These are phyloP conservation scores for Microsporum audouinii DNA, from an alignment of 2,329 filamentous ascomycete genomes.

Conservation along the genomic window DNA sequence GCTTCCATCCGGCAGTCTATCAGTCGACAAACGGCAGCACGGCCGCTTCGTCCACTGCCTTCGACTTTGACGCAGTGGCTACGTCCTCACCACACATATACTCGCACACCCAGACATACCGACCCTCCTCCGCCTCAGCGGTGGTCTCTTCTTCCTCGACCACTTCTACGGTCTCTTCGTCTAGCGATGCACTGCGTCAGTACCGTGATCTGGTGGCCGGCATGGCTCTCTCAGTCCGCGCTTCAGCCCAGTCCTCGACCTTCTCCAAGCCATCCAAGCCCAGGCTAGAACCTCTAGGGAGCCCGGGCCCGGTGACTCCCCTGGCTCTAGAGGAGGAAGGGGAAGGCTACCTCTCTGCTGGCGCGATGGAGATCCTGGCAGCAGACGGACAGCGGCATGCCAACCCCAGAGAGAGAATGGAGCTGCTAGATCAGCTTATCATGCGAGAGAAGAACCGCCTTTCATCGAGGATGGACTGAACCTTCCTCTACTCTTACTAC, in stretches of 20 bases:
- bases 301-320: constrained; percentile 38
- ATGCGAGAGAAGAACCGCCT: constrained; percentile 25
- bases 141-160: constrained; percentile 17
- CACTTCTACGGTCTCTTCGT: constrained; percentile 22
- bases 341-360: constrained; percentile 31
- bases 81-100: constrained; percentile 15
- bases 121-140: constrained; percentile 13
- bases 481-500: not conserved
- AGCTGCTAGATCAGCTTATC: constrained; percentile 26
- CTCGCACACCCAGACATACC: constrained; percentile 14
- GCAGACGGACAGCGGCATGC: constrained; percentile 11
- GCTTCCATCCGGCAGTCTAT: constrained; percentile 38
- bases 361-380: constrained; percentile 10
- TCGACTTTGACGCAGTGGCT: not conserved
- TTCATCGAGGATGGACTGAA: constrained; percentile 17
- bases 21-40: constrained; percentile 21
- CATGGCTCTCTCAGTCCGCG: constrained; percentile 22
- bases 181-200: constrained; percentile 30
- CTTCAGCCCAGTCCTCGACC: constrained; percentile 19
- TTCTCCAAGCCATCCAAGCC: constrained; percentile 33
- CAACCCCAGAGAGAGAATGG: constrained; percentile 14
- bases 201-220: constrained; percentile 35
- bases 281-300: constrained; percentile 35
- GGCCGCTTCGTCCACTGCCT: constrained; percentile 11
- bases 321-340: constrained; percentile 31